Percentiles rank a stretch among this genome's conserved stretches.
These are phyloP conservation scores for Heimioporus sp. DNA, from an alignment of 768 basidiomycete species.

Conservation along the genomic window DNA sequence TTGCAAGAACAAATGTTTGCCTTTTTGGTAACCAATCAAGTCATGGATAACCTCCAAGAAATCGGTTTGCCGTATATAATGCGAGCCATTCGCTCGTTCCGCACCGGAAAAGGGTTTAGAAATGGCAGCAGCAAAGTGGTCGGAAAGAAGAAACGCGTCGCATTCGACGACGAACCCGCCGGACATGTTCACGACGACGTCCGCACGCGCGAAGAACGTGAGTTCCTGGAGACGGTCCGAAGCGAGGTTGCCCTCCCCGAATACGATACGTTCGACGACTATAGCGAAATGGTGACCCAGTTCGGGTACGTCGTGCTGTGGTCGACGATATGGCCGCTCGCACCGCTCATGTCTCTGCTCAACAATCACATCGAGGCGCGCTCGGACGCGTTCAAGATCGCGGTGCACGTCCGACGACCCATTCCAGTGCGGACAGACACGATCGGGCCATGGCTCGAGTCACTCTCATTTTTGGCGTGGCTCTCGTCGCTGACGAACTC, in stretches of 20 bases:
- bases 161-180: constrained; percentile 61
- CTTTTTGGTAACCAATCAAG: constrained; percentile 86
- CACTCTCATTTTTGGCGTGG: constrained; percentile 87
- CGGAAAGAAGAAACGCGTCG: constrained; percentile 62
- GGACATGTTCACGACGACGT: constrained; percentile 28
- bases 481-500: constrained; percentile 84
- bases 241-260: constrained; percentile 76
- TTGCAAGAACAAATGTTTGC: constrained; percentile 93
- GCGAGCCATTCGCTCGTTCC: constrained; percentile 53
- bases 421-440: constrained; percentile 85
- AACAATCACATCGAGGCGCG: constrained; percentile 94
- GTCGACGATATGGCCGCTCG: constrained; percentile 93
- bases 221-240: constrained; percentile 77
- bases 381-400: constrained; percentile 95
- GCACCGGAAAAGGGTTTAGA: constrained; percentile 41
- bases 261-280: constrained; percentile 83
- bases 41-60: constrained; percentile 73
- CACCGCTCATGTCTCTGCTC: constrained; percentile 82
- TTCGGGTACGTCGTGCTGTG: constrained; percentile 93
- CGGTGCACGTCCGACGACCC: constrained; percentile 78
- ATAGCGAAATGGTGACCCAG: constrained; percentile 94
- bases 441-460: constrained; percentile 93
- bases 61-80: constrained; percentile 78
- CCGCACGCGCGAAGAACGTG: constrained; percentile 59
- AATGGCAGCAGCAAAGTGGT: constrained; percentile 20